Percentiles rank a stretch among this genome's conserved stretches.
These are phyloP conservation scores for Thuja plicata DNA, from an alignment of 83 land plant species.

Conservation along the genomic window DNA sequence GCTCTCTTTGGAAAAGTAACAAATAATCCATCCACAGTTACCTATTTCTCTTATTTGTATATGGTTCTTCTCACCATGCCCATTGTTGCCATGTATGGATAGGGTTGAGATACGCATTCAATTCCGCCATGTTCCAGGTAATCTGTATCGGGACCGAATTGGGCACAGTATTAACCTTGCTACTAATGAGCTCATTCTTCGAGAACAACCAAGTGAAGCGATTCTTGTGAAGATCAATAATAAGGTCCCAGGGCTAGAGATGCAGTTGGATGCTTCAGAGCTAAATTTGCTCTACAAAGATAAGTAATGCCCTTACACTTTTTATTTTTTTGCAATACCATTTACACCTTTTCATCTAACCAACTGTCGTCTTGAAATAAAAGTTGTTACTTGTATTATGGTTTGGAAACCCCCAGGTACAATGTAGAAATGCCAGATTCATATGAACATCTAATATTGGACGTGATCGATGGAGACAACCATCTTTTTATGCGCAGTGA, in stretches of 20 bases:
- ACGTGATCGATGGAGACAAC: slow-evolving; percentile 58
- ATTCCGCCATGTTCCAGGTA: slow-evolving; percentile 78
- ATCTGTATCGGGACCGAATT: slow-evolving; percentile 52
- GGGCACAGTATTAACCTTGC: slow-evolving; percentile 58
- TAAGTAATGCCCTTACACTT: slow-evolving; percentile 28
- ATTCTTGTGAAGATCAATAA: slow-evolving; percentile 79
- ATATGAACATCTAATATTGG: slow-evolving; percentile 57
- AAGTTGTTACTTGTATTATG: too few relatives aligned
- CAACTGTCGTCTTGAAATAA: neutral
- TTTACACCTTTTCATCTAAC: neutral
- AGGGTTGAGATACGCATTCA: slow-evolving; percentile 83
- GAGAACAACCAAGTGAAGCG: slow-evolving; percentile 71
- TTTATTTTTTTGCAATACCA: neutral
- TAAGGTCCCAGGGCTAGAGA: slow-evolving; percentile 77
- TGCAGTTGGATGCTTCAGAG: slow-evolving; percentile 62
- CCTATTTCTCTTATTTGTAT: neutral
- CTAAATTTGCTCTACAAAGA: slow-evolving; percentile 45
- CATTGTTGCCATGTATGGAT: neutral
- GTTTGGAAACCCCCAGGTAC: slow-evolving; percentile 30
- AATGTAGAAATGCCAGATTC: slow-evolving; percentile 61
- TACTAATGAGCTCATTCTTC: slow-evolving; percentile 77
- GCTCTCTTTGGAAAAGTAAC: neutral
- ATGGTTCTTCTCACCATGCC: slow-evolving; percentile 2
- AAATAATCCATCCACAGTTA: neutral
- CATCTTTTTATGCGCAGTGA: slow-evolving; percentile 74